A percentile compares a stretch with the other conserved stretches of the same genome.
phyloP scores from a whole-genome alignment of 2,329 filamentous ascomycete species.

The Pseudonectria foliicola region DNA sequence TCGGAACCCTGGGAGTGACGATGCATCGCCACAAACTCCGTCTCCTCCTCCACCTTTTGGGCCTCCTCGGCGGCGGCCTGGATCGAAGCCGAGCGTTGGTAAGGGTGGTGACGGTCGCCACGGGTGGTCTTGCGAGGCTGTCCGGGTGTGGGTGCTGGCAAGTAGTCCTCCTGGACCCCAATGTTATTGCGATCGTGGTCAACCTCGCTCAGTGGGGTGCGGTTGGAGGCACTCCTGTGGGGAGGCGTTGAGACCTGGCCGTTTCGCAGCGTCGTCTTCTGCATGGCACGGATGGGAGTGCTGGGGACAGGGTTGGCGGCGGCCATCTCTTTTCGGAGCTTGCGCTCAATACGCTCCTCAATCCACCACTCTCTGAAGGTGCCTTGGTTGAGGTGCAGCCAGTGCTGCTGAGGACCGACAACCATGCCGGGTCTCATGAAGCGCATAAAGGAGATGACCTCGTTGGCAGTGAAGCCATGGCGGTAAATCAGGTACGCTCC shows the following conservation, averaged over 20 bases:
- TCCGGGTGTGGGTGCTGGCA: conserved; percentile 90
- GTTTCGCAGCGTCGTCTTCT: conserved; percentile 52
- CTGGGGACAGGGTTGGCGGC: conserved; percentile 43
- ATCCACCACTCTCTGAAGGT: conserved; percentile 99
- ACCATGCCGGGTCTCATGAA: conserved; percentile 99
- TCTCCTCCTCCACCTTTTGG: conserved; percentile 48
- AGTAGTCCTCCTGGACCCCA: conserved; percentile 76
- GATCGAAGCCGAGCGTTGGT: conserved; percentile 50
- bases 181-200: conserved; percentile 67
- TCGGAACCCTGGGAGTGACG: conserved; percentile 58
- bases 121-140: conserved; percentile 87
- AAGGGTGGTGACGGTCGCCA: conserved; percentile 68
- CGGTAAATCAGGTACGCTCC: conserved; percentile 97
- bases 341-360: conserved; percentile 73
- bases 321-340: conserved; percentile 53
- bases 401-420: conserved; percentile 96
- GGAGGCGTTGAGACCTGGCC: conserved; percentile 76
- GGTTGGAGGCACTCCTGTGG: conserved; percentile 65
- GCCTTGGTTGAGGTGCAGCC: conserved; percentile 94
- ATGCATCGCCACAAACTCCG: conserved; percentile 54
- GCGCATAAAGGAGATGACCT: conserved; percentile 95
- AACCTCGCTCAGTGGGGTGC: conserved; percentile 89
- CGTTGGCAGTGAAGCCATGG: conserved; percentile 94
- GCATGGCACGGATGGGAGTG: conserved; percentile 56
- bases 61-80: conserved; percentile 40